Conservation (phyloP, 345 rosid genomes). For the Gossypium longicalyx region DNA sequence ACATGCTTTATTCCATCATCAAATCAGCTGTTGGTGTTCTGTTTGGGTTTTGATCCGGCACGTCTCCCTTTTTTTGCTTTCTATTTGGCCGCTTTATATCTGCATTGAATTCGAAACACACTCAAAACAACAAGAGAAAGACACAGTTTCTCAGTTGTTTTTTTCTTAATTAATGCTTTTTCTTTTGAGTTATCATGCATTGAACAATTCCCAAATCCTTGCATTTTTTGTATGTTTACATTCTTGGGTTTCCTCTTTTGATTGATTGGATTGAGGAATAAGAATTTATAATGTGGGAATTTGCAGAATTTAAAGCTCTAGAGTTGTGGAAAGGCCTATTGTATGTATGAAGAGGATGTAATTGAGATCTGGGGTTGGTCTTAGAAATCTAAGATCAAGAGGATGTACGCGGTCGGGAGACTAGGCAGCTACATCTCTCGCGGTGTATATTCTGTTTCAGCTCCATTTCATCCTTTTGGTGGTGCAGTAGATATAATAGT, state of each 20-base stretch:
- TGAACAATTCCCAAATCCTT: background rate
- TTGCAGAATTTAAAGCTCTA: conserved; percentile 16
- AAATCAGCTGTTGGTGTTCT: conserved; percentile 17
- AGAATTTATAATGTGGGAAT: conserved; percentile 14
- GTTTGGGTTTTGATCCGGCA: conserved; percentile 6
- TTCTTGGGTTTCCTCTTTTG: background rate
- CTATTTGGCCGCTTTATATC: background rate
- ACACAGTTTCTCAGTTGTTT: conserved; percentile 3
- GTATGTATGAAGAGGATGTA: background rate
- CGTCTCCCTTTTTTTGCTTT: background rate
- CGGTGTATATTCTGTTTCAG: conserved; percentile 37
- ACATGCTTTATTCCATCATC: conserved; percentile 27
- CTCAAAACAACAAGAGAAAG: background rate
- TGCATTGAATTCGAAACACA: conserved; percentile 10
- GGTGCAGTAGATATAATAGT: conserved; percentile 97
- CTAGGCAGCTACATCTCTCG: conserved; percentile 80
- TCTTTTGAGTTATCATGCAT: conserved; percentile 8
- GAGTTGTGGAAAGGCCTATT: background rate
- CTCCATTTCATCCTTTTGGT: conserved; percentile 93
- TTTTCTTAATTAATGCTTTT: conserved; percentile 9
- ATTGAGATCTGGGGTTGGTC: conserved; percentile 24
- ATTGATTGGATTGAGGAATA: conserved; percentile 8
- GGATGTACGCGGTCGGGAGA: conserved; percentile 81
- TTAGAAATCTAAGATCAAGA: conserved; percentile 8
- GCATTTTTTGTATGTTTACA: conserved; percentile 9